A percentile compares a stretch with the other conserved stretches of the same genome.
These are phyloP conservation scores for Chaetomiaceae sp. DNA, from an alignment of 2,329 filamentous ascomycete genomes.

Conservation along the genomic window DNA sequence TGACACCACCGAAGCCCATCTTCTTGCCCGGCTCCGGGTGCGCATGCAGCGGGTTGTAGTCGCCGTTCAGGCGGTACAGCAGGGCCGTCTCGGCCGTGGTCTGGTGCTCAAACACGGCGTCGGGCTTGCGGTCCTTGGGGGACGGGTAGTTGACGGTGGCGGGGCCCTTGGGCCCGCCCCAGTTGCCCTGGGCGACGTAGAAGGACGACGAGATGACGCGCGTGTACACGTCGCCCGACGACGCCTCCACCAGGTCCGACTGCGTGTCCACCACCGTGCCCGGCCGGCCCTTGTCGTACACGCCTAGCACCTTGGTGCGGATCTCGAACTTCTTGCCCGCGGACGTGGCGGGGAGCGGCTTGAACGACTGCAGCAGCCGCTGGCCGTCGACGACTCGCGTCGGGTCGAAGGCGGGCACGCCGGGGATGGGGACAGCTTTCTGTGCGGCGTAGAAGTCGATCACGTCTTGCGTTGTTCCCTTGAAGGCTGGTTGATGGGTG, in stretches of 20 bases:
- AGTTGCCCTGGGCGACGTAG: conserved; percentile 73
- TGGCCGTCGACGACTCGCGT: conserved; percentile 77
- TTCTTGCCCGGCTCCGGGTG: conserved; percentile 77
- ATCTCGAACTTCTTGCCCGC: conserved; percentile 71
- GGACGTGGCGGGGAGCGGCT: conserved; percentile 68
- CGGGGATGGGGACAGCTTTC: conserved; percentile 63
- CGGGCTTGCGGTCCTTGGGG: conserved; percentile 63
- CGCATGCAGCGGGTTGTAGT: conserved; percentile 91
- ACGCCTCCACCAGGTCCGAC: conserved; percentile 67
- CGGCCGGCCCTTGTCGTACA: conserved; percentile 85
- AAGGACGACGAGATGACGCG: conserved; percentile 68
- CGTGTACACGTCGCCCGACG: conserved; percentile 65
- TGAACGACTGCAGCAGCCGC: conserved; percentile 72
- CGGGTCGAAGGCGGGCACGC: conserved; percentile 71
- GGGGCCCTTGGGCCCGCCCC: conserved; percentile 88
- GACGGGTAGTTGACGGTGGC: conserved; percentile 74
- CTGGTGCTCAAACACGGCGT: conserved; percentile 65
- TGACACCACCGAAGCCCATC: conserved; percentile 87
- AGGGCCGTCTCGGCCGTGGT: conserved; percentile 68
- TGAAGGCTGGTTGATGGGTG: conserved; percentile 59
- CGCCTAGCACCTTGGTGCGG: conserved; percentile 71
- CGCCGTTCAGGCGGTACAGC: conserved; percentile 81
- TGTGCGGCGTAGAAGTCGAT: conserved; percentile 78
- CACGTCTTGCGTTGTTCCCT: conserved; percentile 69
- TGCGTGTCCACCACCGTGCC: conserved; percentile 79